These are phyloP conservation scores for Pseudogymnoascus sp. DNA, from an alignment of 2,329 filamentous ascomycete genomes.

Conservation along the genomic window DNA sequence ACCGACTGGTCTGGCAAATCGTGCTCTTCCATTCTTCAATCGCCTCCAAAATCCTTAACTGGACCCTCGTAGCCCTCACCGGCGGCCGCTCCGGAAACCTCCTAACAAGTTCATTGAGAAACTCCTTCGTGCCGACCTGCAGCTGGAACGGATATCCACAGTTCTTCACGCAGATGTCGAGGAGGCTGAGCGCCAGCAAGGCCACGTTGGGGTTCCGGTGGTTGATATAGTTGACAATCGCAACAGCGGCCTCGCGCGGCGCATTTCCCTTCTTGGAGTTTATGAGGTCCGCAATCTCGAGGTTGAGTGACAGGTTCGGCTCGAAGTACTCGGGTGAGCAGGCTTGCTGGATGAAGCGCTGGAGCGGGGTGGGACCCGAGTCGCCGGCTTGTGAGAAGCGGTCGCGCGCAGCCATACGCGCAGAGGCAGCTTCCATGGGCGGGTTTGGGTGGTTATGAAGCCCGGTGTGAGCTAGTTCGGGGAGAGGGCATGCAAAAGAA, in stretches of 20 bases:
- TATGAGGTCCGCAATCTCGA: slow-evolving; percentile 93
- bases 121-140: slow-evolving; percentile 97
- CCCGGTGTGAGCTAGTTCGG: background rate
- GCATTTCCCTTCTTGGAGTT: slow-evolving; percentile 96
- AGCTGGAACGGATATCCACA: slow-evolving; percentile 98
- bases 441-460: slow-evolving; percentile 4
- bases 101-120: slow-evolving; percentile 94
- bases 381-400: slow-evolving; percentile 80
- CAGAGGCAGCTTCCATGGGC: slow-evolving; percentile 85
- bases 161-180: slow-evolving; percentile 99
- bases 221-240: slow-evolving; percentile 92
- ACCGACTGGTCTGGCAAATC: slow-evolving; percentile 95
- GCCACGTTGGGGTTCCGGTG: slow-evolving; percentile 95
- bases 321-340: slow-evolving; percentile 98
- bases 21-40: slow-evolving; percentile 98
- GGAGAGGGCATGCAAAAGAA: slow-evolving; percentile 3
- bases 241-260: slow-evolving; percentile 87
- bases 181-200: slow-evolving; percentile 78
- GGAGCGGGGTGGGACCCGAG: slow-evolving; percentile 75
- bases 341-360: slow-evolving; percentile 91
- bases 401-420: slow-evolving; percentile 90
- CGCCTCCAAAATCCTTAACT: slow-evolving; percentile 85
- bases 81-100: slow-evolving; percentile 92
- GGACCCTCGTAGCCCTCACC: slow-evolving; percentile 75
- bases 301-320: slow-evolving; percentile 89